These are phyloP conservation scores for Mortierella sp. DNA, from an alignment of 371 early-diverging fungal genomes.

Conservation along the genomic window DNA sequence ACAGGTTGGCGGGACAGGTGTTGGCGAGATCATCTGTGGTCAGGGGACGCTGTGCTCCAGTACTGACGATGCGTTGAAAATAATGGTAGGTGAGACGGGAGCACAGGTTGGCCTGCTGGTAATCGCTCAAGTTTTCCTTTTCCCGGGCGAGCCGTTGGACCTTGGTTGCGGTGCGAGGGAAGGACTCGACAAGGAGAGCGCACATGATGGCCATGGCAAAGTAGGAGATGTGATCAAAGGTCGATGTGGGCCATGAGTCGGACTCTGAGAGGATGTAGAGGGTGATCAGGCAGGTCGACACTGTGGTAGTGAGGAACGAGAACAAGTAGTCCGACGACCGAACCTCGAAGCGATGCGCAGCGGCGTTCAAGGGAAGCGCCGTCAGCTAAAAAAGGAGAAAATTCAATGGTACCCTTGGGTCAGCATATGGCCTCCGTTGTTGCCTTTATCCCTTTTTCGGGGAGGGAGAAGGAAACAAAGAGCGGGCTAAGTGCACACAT, in stretches of 20 bases:
- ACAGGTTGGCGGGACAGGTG: constrained; percentile 14
- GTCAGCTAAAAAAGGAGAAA: constrained; percentile 8
- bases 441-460: background rate
- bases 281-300: constrained; percentile 1
- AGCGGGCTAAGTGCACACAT: background rate
- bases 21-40: constrained; percentile 26
- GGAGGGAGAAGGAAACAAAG: background rate
- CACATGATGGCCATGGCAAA: constrained; percentile 2
- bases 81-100: constrained; percentile 32
- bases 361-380: constrained; percentile 30
- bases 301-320: constrained; percentile 6
- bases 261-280: constrained; percentile 32
- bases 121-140: constrained; percentile 31
- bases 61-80: constrained; percentile 20
- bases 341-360: constrained; percentile 35
- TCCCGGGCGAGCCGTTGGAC: constrained; percentile 29
- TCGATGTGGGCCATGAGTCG: background rate
- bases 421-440: background rate
- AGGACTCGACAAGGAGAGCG: constrained; percentile 29
- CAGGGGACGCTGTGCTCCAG: constrained; percentile 30
- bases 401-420: background rate
- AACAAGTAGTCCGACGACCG: constrained; percentile 45
- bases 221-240: constrained; percentile 1
- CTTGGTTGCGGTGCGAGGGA: constrained; percentile 23
- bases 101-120: constrained; percentile 35